These are phyloP conservation scores for Colletotrichum liaoningense DNA, from an alignment of 2,329 filamentous ascomycete genomes.

Conservation along the genomic window DNA sequence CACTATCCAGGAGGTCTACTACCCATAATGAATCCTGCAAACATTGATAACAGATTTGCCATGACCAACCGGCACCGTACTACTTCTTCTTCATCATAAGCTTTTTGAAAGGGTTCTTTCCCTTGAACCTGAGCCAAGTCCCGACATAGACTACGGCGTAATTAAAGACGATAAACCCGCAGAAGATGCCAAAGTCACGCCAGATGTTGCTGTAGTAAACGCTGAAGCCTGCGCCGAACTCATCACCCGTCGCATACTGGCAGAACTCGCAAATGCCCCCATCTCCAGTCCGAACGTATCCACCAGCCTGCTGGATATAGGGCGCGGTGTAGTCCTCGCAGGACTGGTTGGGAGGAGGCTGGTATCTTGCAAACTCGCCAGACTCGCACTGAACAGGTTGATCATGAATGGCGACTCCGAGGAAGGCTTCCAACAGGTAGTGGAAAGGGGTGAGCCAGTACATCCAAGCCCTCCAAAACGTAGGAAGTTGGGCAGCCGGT, in stretches of 20 bases:
- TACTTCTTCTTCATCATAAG: constrained; percentile 45
- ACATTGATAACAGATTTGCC: not conserved
- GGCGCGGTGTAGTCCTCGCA: constrained; percentile 69
- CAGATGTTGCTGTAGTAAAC: constrained; percentile 71
- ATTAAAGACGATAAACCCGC: constrained; percentile 73
- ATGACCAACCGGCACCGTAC: constrained; percentile 27
- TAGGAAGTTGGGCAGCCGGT: constrained; percentile 66
- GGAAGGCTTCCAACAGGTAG: constrained; percentile 72
- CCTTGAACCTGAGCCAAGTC: constrained; percentile 53
- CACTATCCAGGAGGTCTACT: not conserved
- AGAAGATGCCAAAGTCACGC: constrained; percentile 75
- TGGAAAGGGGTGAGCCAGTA: constrained; percentile 77
- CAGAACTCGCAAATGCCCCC: constrained; percentile 74
- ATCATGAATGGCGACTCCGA: constrained; percentile 66
- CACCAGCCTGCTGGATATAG: constrained; percentile 65
- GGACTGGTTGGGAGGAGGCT: constrained; percentile 66
- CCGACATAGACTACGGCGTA: constrained; percentile 55
- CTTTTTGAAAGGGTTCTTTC: constrained; percentile 50
- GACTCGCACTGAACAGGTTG: constrained; percentile 66
- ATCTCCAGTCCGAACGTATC: constrained; percentile 68
- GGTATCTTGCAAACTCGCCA: constrained; percentile 70
- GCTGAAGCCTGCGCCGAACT: constrained; percentile 70
- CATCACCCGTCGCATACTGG: constrained; percentile 69
- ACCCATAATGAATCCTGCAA: not conserved
- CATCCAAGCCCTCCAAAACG: constrained; percentile 74